Percentiles rank a stretch among this genome's conserved stretches.
phyloP scores from a whole-genome alignment of 2,329 filamentous ascomycete species.

The Hirsutella rhossiliensis region DNA sequence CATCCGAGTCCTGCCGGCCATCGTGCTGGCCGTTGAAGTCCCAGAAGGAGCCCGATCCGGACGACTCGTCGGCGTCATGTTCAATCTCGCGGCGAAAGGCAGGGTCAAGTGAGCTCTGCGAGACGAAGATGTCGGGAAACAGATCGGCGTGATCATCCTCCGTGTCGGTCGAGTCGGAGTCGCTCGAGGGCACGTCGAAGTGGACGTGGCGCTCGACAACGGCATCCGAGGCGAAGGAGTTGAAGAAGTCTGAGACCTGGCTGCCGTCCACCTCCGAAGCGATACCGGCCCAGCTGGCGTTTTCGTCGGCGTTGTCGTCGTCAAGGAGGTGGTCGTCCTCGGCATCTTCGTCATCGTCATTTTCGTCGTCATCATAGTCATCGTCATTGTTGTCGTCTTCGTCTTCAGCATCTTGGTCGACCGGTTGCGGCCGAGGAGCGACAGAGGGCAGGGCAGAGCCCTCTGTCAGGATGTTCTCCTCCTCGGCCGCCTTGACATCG shows the following conservation, averaged over 20 bases:
- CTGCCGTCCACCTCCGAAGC: conserved; percentile 33
- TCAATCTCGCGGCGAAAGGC: conserved; percentile 64
- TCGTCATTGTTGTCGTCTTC: conserved; percentile 27
- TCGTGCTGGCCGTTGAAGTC: conserved; percentile 40
- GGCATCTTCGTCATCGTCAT: conserved; percentile 24
- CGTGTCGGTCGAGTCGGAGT: conserved; percentile 53
- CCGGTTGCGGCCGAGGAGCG: conserved; percentile 37
- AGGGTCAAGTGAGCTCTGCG: conserved; percentile 61
- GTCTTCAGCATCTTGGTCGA: conserved; percentile 19
- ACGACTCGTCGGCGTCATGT: conserved; percentile 48
- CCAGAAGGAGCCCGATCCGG: conserved; percentile 49
- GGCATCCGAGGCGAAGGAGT: conserved; percentile 28
- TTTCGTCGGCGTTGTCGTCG: conserved; percentile 28
- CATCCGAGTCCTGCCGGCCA: conserved; percentile 26
- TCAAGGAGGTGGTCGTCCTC: conserved; percentile 27
- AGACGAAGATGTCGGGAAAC: conserved; percentile 68
- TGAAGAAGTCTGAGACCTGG: conserved; percentile 28
- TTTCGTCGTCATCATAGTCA: conserved; percentile 24
- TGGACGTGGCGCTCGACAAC: conserved; percentile 53
- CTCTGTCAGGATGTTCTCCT: conserved; percentile 54
- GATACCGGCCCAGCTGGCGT: conserved; percentile 43
- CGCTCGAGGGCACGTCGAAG: conserved; percentile 57
- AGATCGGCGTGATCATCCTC: conserved; percentile 52
- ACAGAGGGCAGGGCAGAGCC: conserved; percentile 24
- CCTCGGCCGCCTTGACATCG: conserved; percentile 66